Evolutionary conservation across 495 filamentous ascomycete species (phyloP).

Genomic region (Bathelium albidoporum): DNA sequence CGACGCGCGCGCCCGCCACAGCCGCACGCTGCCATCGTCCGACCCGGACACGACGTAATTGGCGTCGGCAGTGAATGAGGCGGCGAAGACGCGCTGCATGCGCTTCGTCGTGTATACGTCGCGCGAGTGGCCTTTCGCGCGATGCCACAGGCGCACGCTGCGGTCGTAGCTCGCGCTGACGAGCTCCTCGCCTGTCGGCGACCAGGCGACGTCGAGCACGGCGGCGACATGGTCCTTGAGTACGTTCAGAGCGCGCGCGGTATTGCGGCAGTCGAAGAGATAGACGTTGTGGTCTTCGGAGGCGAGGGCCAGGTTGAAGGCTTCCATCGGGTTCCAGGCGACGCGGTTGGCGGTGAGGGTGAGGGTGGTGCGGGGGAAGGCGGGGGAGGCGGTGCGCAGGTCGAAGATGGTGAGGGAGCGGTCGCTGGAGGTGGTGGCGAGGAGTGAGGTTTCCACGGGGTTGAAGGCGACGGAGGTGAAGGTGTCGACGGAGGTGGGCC

Average conservation of each 20-base stretch:
- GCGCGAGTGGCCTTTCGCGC: constrained; percentile 68
- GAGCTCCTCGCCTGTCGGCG: constrained; percentile 86
- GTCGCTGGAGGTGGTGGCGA: constrained; percentile 75
- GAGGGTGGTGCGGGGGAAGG: constrained; percentile 62
- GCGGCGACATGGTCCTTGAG: constrained; percentile 92
- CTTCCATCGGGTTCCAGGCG: constrained; percentile 92
- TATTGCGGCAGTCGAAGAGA: constrained; percentile 80
- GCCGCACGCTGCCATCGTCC: constrained; percentile 86
- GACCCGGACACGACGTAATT: constrained; percentile 77
- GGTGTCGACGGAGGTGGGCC: constrained; percentile 84
- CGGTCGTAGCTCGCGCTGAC: constrained; percentile 84
- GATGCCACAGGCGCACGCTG: constrained; percentile 68
- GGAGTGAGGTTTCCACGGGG: constrained; percentile 81
- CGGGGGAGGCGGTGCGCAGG: constrained; percentile 71
- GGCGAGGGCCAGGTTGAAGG: constrained; percentile 80
- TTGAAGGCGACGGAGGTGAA: constrained; percentile 87
- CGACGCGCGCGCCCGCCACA: constrained; percentile 88
- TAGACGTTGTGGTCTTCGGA: constrained; percentile 73
- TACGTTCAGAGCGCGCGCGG: constrained; percentile 77
- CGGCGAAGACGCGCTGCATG: constrained; percentile 93
- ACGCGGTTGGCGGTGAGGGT: constrained; percentile 76
- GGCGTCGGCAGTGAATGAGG: constrained; percentile 74
- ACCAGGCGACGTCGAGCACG: constrained; percentile 94
- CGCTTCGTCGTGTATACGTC: constrained; percentile 97
- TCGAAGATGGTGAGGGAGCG: constrained; percentile 82